Base-by-base conservation (phyloP, 306 rosid species). In the Coriaria nepalensis region DNA sequence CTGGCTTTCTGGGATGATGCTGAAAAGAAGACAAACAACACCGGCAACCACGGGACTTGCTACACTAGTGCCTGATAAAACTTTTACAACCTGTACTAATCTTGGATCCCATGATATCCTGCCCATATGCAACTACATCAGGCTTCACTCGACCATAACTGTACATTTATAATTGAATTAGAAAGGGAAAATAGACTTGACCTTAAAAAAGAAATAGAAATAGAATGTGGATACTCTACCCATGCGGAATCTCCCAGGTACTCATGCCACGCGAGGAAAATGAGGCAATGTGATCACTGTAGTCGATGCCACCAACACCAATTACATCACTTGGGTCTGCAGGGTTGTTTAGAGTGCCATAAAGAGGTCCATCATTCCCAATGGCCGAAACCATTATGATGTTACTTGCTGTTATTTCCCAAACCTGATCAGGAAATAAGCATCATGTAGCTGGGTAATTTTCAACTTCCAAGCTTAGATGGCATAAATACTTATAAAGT, bases 41-140 rank as follows among this genome's bases (percentile, higher is more conserved):
- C 98, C 95, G 40, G 98, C 95, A 63, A 90, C 98, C 52, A 90
- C 95, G 57, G 95, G 98, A 73, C 95, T 90, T 36, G 98, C 98
- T 55, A 90, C 98, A 48, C 95, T 90, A 40, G 98, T 90, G 62
- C 98, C 98, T 4, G 95, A 90, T 64, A 90, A 90, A 75, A 72
- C 95, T 90, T 77, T 85, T 90, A 70, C 98, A 90, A 13, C 95
- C 98, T 1, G 93, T 74, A 60, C 94, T 81, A 58, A 85, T 85
- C 73, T 82, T 85, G 53, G 98, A 90, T 50, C 98, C 95, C 98
- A 90, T 90, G 49, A 85, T 81, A 59, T 90, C 98, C 46, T 92
- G 85, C 57, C 98, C 98, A 63, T 90, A 90, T 57, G 98, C 98
- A 49, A 90, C 98, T 13, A 90, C 73, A 62, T 90, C 98, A 8